Percentiles rank a stretch among this genome's conserved stretches.
Conservation (phyloP, 768 basidiomycete genomes). For the Boletus subparvulus region DNA sequence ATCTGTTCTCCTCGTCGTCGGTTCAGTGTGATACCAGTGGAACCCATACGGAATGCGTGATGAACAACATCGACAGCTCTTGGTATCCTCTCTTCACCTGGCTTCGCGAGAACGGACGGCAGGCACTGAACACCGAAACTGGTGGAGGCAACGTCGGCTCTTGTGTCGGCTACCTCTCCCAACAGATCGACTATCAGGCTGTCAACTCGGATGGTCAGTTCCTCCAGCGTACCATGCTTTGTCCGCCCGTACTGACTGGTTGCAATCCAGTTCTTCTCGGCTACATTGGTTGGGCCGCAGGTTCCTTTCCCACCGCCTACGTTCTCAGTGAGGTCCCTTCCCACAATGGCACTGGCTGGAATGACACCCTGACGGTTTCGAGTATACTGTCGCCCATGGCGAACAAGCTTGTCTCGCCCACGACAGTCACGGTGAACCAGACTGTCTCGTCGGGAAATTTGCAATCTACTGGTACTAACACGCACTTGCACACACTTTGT, state of each 20-base stretch:
- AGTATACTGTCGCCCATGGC: conserved; percentile 26
- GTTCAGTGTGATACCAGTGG: conserved; percentile 26
- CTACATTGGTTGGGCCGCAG: conserved; percentile 58
- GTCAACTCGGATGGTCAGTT: conserved; percentile 47
- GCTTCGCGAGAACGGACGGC: conserved; percentile 48
- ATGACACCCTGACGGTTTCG: conserved; percentile 39
- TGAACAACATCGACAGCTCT: conserved; percentile 49
- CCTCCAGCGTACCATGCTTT: not conserved
- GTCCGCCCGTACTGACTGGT: no score
- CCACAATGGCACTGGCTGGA: conserved; percentile 33
- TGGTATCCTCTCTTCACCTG: conserved; percentile 48
- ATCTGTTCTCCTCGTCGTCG: not conserved
- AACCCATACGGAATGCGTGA: conserved; percentile 48
- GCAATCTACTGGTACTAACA: no score
- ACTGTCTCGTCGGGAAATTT: no score
- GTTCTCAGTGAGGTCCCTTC: conserved; percentile 37
- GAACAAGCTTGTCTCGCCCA: no score
- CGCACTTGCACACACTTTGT: no score
- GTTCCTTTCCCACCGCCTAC: conserved; percentile 44
- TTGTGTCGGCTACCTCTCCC: conserved; percentile 45
- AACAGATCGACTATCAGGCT: conserved; percentile 47
- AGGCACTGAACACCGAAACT: conserved; percentile 60
- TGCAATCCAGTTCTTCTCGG: conserved; percentile 15
- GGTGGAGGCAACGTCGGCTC: conserved; percentile 57
- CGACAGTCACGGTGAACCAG: no score